phyloP scores from a whole-genome alignment of 2,329 filamentous ascomycete species.

The Sclerotinia nivalis region DNA sequence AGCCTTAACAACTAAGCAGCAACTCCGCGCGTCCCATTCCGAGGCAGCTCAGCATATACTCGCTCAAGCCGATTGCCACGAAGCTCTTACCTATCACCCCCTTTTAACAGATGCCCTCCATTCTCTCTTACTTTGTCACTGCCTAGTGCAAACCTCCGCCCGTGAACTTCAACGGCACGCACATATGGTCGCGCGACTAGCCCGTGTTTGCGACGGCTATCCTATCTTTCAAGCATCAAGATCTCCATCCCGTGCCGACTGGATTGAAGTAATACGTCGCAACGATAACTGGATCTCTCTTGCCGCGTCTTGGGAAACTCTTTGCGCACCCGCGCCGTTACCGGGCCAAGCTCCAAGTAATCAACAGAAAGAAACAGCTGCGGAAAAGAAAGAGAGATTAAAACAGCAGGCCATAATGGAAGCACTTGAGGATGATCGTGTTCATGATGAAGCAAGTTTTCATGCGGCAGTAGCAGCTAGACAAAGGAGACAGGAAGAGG shows the following conservation, averaged over 20 bases:
- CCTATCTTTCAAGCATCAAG: conserved; percentile 75
- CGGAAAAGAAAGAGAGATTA: conserved; percentile 58
- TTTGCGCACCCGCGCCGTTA: conserved; percentile 64
- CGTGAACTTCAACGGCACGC: conserved; percentile 79
- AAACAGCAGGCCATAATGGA: conserved; percentile 68
- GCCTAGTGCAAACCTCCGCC: conserved; percentile 74
- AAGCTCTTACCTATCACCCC: conserved; percentile 78
- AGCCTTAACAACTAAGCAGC: conserved; percentile 40
- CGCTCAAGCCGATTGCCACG: conserved; percentile 51
- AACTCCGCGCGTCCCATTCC: conserved; percentile 38
- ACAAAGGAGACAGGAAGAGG: conserved; percentile 59
- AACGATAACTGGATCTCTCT: conserved; percentile 71
- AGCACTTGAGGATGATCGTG: conserved; percentile 65
- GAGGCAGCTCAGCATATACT: conserved; percentile 41
- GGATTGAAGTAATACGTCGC: conserved; percentile 72
- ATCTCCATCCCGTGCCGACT: conserved; percentile 73
- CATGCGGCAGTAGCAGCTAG: conserved; percentile 62
- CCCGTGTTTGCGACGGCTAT: conserved; percentile 74
- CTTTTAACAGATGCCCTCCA: conserved; percentile 78
- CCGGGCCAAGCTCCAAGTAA: conserved; percentile 43
- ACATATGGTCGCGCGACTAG: conserved; percentile 76
- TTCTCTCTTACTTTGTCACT: conserved; percentile 74
- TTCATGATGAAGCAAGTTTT: conserved; percentile 66
- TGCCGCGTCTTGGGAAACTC: conserved; percentile 64
- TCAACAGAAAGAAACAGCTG: conserved; percentile 48